Evolutionary conservation across 2,329 filamentous ascomycete species (phyloP).

Genomic region (Phoma sp.): DNA sequence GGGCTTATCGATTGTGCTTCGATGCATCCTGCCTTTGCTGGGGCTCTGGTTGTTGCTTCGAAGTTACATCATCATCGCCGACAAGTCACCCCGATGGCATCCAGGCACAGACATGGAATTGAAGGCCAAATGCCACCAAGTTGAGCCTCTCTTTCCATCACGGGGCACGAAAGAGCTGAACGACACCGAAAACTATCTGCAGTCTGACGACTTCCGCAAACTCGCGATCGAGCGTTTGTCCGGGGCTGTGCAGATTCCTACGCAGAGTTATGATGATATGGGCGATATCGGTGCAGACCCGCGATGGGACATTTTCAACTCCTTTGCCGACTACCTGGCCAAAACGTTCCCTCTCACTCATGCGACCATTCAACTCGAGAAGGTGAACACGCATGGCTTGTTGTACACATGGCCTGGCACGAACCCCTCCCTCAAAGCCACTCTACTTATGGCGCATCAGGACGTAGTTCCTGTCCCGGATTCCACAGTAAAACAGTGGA

Average conservation of each 20-base stretch:
- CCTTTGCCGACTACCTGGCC: constrained; percentile 55
- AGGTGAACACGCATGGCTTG: constrained; percentile 66
- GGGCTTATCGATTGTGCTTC: constrained; percentile 10
- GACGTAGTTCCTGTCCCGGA: constrained; percentile 67
- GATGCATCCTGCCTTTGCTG: constrained; percentile 12
- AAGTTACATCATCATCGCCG: constrained; percentile 21
- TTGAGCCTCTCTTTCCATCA: constrained; percentile 35
- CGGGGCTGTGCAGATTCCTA: constrained; percentile 62
- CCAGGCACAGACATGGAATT: not conserved
- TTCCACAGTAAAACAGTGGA: constrained; percentile 63
- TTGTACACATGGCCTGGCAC: constrained; percentile 66
- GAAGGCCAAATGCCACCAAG: constrained; percentile 37
- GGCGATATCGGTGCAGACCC: constrained; percentile 62
- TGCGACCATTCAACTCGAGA: constrained; percentile 57
- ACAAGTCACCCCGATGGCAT: constrained; percentile 19
- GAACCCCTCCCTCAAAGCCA: constrained; percentile 60
- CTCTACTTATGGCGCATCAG: constrained; percentile 69
- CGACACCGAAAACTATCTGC: constrained; percentile 37
- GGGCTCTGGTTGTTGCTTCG: constrained; percentile 20
- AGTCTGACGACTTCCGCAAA: constrained; percentile 38
- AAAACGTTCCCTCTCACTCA: constrained; percentile 49
- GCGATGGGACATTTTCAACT: constrained; percentile 66
- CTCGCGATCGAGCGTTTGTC: constrained; percentile 50
- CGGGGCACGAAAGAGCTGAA: constrained; percentile 36
- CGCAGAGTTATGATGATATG: constrained; percentile 64